Evolutionary conservation across 208 protist genomes (phyloP).

Genomic region (Trypanosoma cruzi): DNA sequence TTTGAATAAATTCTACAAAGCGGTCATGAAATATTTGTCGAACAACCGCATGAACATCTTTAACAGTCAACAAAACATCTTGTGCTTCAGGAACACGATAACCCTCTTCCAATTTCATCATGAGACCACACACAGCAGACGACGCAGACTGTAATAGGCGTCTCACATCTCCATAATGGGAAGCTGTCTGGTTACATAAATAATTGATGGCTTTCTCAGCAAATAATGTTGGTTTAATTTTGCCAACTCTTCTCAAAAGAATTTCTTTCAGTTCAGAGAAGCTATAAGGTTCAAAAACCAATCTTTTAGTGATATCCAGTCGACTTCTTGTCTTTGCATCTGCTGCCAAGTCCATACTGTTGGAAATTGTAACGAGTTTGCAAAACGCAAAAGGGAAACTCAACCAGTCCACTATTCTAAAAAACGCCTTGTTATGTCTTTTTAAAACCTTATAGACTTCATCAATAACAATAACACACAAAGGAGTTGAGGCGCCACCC

Average conservation of each 20-base stretch:
- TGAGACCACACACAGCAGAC: constrained; percentile 77
- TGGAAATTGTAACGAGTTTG: constrained; percentile 90
- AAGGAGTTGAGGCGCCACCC: constrained; percentile 28
- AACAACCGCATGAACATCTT: constrained; percentile 76
- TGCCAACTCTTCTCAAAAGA: constrained; percentile 51
- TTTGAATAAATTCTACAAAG: constrained; percentile 88
- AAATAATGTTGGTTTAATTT: constrained; percentile 80
- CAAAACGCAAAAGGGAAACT: constrained; percentile 76
- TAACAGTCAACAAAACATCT: constrained; percentile 71
- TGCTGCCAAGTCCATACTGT: constrained; percentile 84
- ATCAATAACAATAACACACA: constrained; percentile 91
- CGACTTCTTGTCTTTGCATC: constrained; percentile 88
- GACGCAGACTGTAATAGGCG: constrained; percentile 84
- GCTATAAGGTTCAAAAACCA: constrained; percentile 87
- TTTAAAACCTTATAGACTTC: constrained; percentile 88
- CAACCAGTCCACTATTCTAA: constrained; percentile 89
- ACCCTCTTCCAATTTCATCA: constrained; percentile 79
- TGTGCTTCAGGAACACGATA: constrained; percentile 19
- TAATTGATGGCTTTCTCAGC: constrained; percentile 74
- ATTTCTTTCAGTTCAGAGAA: constrained; percentile 77
- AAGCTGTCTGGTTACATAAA: constrained; percentile 85
- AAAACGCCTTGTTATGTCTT: constrained; percentile 79
- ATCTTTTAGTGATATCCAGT: constrained; percentile 76
- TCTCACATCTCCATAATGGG: constrained; percentile 90
- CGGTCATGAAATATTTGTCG: constrained; percentile 89